A percentile compares a stretch with the other conserved stretches of the same genome.
Conservation (phyloP, 192 early-diverging fungal genomes). For the Gonapodya prolifera region DNA sequence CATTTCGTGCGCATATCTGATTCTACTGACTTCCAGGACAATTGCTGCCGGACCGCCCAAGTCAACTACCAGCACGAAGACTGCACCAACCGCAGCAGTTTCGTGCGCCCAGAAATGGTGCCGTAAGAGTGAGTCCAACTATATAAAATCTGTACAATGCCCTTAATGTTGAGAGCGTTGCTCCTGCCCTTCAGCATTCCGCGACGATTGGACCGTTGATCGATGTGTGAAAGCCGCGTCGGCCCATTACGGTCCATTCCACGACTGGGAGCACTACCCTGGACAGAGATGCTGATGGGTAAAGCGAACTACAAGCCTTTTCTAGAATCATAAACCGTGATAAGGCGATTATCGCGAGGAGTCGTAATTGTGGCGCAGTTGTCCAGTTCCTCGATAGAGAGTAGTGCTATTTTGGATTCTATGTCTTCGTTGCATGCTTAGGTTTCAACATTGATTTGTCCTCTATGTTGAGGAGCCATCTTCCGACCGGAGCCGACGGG, state of each 20-base stretch:
- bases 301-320: too few species aligned
- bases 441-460: too few species aligned
- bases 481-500: too few species aligned
- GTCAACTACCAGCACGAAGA: neutral
- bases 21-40: too few species aligned
- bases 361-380: too few species aligned
- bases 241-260: neutral
- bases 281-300: neutral
- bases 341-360: too few species aligned
- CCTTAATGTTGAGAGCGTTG: neutral
- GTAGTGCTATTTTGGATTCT: too few species aligned
- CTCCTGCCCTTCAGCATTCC: neutral
- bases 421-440: too few species aligned
- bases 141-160: neutral
- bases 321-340: too few species aligned
- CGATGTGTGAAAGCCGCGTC: neutral
- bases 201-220: neutral
- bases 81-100: neutral
- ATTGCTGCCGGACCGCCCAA: neutral
- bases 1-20: too few species aligned
- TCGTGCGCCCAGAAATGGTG: neutral
- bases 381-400: too few species aligned
- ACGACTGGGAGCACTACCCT: neutral
- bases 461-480: too few species aligned
- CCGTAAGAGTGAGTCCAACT: neutral